Conservation (phyloP, 208 protist genomes). For the Crithidia expoeki region DNA sequence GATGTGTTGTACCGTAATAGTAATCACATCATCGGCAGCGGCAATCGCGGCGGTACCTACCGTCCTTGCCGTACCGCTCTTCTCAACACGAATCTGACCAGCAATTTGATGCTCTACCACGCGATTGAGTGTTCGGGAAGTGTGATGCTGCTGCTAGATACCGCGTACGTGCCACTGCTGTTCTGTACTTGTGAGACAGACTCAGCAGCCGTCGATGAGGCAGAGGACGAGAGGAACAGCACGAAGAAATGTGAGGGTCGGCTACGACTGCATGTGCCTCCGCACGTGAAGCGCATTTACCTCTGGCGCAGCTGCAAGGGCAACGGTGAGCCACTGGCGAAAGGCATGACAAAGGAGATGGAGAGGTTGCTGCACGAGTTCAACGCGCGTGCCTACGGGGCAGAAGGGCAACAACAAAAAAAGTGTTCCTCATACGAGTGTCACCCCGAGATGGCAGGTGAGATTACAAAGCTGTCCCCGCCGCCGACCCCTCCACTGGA, state of each 20-base stretch:
- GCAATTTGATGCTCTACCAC: constrained; percentile 57
- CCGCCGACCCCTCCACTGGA: constrained; percentile 33
- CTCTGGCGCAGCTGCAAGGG: constrained; percentile 47
- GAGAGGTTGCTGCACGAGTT: constrained; percentile 24
- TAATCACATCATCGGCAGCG: constrained; percentile 25
- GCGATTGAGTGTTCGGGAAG: constrained; percentile 42
- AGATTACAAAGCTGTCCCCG: too few species aligned
- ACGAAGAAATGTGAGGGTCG: neutral
- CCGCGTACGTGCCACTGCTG: constrained; percentile 45
- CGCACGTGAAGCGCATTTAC: constrained; percentile 52
- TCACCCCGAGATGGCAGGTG: too few species aligned
- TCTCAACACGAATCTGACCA: constrained; percentile 68
- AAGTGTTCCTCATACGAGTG: too few species aligned
- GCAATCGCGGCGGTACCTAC: constrained; percentile 27
- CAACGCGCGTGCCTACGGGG: constrained; percentile 32
- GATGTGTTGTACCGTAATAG: constrained; percentile 40
- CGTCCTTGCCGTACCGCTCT: constrained; percentile 58
- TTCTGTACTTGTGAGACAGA: too few species aligned
- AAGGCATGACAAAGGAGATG: constrained; percentile 28
- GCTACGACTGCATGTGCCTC: constrained; percentile 39
- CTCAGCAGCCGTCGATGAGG: neutral
- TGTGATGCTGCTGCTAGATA: constrained; percentile 46
- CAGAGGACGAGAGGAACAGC: constrained; percentile 1
- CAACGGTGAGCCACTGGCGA: constrained; percentile 16
- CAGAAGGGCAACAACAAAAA: neutral